Percentiles rank a stretch among this genome's conserved stretches.
phyloP scores from a whole-genome alignment of 2,329 filamentous ascomycete species.

The Botryosphaeria agaves region DNA sequence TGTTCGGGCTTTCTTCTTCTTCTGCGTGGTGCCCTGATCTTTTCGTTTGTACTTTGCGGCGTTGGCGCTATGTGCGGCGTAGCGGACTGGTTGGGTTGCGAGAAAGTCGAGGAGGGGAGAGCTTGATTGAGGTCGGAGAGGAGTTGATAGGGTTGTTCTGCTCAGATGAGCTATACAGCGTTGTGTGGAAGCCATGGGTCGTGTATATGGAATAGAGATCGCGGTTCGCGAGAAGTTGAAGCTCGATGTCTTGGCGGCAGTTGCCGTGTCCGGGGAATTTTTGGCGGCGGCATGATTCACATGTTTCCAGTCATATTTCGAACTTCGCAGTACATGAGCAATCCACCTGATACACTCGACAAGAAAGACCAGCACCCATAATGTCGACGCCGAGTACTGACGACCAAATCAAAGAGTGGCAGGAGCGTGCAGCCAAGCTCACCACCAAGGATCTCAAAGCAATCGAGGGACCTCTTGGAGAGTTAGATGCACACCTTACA shows the following conservation, averaged over 20 bases:
- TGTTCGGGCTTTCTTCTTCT: slow-evolving; percentile 48
- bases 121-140: slow-evolving; percentile 1
- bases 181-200: slow-evolving; percentile 3
- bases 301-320: no score
- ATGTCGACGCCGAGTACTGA: neutral
- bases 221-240: no score
- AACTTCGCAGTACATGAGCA: no score
- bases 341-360: no score
- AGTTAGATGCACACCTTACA: slow-evolving; percentile 74
- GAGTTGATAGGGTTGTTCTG: slow-evolving; percentile 1
- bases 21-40: slow-evolving; percentile 20
- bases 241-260: no score
- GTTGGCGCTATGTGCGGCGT: slow-evolving; percentile 19
- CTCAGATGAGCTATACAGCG: slow-evolving; percentile 1
- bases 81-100: slow-evolving; percentile 20
- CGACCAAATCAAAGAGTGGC: slow-evolving; percentile 33
- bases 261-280: no score
- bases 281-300: no score
- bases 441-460: slow-evolving; percentile 60
- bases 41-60: slow-evolving; percentile 22
- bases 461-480: slow-evolving; percentile 54
- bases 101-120: slow-evolving; percentile 10
- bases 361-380: no score
- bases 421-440: slow-evolving; percentile 33
- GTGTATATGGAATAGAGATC: no score